Base-by-base conservation (phyloP, 768 basidiomycete species). In the Tulasnella sp. region DNA sequence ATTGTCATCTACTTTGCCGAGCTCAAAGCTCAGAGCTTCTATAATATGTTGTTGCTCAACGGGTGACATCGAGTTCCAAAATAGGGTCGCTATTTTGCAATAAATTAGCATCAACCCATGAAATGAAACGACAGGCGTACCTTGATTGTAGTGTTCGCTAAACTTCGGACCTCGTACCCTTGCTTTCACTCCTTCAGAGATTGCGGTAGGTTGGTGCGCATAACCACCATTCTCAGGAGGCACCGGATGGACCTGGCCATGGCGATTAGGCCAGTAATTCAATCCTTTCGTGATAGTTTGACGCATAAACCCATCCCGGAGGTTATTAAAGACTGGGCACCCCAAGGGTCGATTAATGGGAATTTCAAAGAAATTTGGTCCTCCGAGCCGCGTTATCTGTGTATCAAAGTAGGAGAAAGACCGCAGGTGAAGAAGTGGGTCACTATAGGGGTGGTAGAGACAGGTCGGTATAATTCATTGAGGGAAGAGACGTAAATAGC, bases 321-420 rank as follows among this genome's bases (percentile, higher is more conserved):
- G 68, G 53, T 76, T 71, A 58, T 79, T 83, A 64, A 83, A 63
- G 27, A 85, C 76, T 1, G 83, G 85, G 56, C 84, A 87, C n/a
- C n/a, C n/a, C 3, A 83, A 61, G 3, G 83, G 80, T 15, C 81
- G 72, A 60, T 92, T 92, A 58, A 92, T 87, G 13, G 89, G 88
- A 19, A 91, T 80, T 46, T 48, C 49, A 33, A 53, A 25, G 58
- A 66, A 91, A 63, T 92, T 92, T 28, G 81, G 63, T 3, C 60
- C 57, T 48, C 89, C 90, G 12, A 92, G 66, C 19, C 90, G 76
- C 3, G 77, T 73, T 44, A 88, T 72, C 58, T 90, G 87, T 0
- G 87, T 90, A 62, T 93, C 87, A 57, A 81, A 76, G 67, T 92
- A 91, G 0, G 79, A 82, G 65, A 90, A 89, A 66, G 87, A 88